Base-by-base conservation (phyloP, 306 rosid species). In the Delonix regia region DNA sequence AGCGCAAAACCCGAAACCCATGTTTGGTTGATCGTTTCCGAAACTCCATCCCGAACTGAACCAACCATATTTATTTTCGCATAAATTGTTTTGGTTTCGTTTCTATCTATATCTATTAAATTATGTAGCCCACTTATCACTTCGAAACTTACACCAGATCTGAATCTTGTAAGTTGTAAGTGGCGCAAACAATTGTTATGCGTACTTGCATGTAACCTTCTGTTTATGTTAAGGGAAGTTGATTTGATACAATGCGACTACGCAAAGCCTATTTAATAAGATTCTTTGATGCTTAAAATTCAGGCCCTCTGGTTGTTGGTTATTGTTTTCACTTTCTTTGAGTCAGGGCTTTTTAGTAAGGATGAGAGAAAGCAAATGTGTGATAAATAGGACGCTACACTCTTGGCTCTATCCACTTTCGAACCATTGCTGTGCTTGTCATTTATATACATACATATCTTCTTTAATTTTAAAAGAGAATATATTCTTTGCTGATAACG, bases 401-500 rank as follows among this genome's bases (percentile, higher is more conserved):
- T 14, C 36, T 68, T 22, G 73, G 9, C 71, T 71, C 27, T 34
- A 68, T 49, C 60, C 68, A 57, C 42, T 77, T 69, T 34, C 62
- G 73, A 24, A 49, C 49, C 42, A 59, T 57, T 57, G 34, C 22
- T 36, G 55, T 74, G 22, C 66, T 74, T 69, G 74, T 78, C 52
- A 70, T 18, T 34, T 36, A 16, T n/a, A n/a, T 38, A 36, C 18
- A 71, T 51, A 33, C 19, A 48, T 44, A 9, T 7, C 7, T 25
- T 42, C 30, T 9, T 5, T 55, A 2, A 4, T 6, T 10, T 9
- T 1, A 28, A 34, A 59, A 75, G 39, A 18, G 51, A 44, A 33
- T 39, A 48, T 81, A 81, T 39, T 72, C 68, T 67, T 47, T 36
- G 68, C 4, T 18, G 75, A 83, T 63, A 45, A 70, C 10, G 79